Conservation (phyloP, 352 stramenopile species). For the Phytophthora fragariae region DNA sequence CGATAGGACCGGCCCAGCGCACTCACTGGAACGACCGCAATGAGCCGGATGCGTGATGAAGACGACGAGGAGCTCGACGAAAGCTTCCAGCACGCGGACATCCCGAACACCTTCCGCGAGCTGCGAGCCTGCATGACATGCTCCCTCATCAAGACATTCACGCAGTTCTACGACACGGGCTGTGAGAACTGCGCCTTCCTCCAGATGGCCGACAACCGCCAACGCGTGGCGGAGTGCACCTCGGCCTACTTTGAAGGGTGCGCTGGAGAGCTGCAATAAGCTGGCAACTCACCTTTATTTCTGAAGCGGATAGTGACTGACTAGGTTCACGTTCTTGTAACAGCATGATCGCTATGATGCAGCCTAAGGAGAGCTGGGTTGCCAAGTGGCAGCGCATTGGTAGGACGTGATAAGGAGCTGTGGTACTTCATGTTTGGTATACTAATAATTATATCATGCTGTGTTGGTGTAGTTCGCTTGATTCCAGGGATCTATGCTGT, state of each 20-base stretch:
- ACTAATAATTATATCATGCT: constrained; percentile 8
- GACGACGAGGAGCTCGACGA: constrained; percentile 88
- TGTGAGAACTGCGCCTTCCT: constrained; percentile 91
- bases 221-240: constrained; percentile 89
- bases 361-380: constrained; percentile 90
- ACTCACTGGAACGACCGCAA: constrained; percentile 20
- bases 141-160: constrained; percentile 91
- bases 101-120: constrained; percentile 90
- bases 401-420: constrained; percentile 18
- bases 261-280: neutral
- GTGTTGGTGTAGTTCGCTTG: constrained; percentile 59
- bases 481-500: constrained; percentile 89
- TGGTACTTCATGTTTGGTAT: neutral
- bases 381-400: constrained; percentile 91
- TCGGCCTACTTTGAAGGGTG: constrained; percentile 91
- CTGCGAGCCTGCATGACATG: constrained; percentile 90
- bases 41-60: constrained; percentile 72
- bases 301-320: neutral
- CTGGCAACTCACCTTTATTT: neutral
- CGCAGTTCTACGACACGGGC: constrained; percentile 91
- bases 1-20: neutral
- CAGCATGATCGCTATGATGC: constrained; percentile 92
- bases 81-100: constrained; percentile 82
- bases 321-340: constrained; percentile 6
- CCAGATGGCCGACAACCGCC: constrained; percentile 91